Conservation (phyloP, 1,139 yeast species). For the Debaryomyces singareniensis region DNA sequence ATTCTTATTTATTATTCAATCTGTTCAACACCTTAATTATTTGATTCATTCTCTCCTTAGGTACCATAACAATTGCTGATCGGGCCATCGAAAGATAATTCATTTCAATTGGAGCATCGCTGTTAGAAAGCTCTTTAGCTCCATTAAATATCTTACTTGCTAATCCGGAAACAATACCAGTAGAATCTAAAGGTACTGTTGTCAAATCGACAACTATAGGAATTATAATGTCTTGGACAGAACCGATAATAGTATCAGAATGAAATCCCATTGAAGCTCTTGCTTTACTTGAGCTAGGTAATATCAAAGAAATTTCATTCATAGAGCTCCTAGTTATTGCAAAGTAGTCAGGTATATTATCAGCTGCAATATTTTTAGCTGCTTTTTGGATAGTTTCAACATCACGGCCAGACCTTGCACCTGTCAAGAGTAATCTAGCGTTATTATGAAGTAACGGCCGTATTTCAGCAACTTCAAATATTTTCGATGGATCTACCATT, state of each 20-base stretch:
- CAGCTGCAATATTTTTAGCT: constrained; percentile 22
- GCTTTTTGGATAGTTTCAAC: constrained; percentile 31
- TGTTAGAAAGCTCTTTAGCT: constrained; percentile 12
- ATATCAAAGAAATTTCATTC: constrained; percentile 48
- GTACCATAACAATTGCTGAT: constrained; percentile 56
- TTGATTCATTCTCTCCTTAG: constrained; percentile 41
- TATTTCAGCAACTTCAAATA: constrained; percentile 36
- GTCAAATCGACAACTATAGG: constrained; percentile 54
- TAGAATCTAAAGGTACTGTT: constrained; percentile 52
- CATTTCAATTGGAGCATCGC: constrained; percentile 39
- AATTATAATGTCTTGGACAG: constrained; percentile 49
- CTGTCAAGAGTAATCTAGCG: constrained; percentile 48
- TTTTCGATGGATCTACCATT: constrained; percentile 29
- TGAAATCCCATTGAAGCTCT: constrained; percentile 35
- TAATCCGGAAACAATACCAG: constrained; percentile 65
- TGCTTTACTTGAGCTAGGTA: constrained; percentile 39
- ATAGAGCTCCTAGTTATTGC: constrained; percentile 52
- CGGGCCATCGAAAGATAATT: constrained; percentile 58
- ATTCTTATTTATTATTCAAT: neutral
- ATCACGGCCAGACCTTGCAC: constrained; percentile 50
- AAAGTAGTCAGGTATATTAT: constrained; percentile 42
- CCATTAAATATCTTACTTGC: constrained; percentile 45
- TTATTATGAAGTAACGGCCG: constrained; percentile 38
- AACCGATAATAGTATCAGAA: constrained; percentile 45
- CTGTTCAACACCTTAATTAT: constrained; percentile 15